Evolutionary conservation across 2,329 filamentous ascomycete species (phyloP), one percentile per base, ranked within the genome.

Genomic region (Epichloe baconii): DNA sequence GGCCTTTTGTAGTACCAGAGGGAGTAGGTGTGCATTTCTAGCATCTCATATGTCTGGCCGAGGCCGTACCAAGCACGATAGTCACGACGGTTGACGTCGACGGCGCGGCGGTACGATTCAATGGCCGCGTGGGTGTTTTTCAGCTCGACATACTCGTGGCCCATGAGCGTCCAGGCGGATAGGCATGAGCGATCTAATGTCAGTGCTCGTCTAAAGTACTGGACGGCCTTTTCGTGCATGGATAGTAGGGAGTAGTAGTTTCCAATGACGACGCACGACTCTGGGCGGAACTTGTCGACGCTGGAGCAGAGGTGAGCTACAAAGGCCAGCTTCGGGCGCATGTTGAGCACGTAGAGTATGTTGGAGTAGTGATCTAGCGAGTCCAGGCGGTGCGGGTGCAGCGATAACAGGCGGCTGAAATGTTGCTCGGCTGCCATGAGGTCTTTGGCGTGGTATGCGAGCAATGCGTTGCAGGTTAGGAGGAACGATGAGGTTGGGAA

Each of bases 51-150:
- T 1, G 93, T 94, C 65, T 97, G 91, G 1, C 93, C 93, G 0
- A 98, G 75, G 36, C 93, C 93, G 64, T 98, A 97, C 93, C 93
- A 98, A 4, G 93, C 93, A 52, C 93, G 85, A 66, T 97, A 97
- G 66, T 98, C 93, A 59, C 93, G 88, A 36, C 91, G 82, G 62
- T 98, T 97, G 58, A 93, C 88, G 61, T 98, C 93, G 1, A 98
- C 91, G 1, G 93, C 93, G 42, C 93, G 84, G 2, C 93, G 82
- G 63, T 98, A 98, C 1, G 88, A 95, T 66, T 98, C 93, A 55
- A 98, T 97, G 8, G 93, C 93, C 0, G 93, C 91, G 61, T 98
- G 93, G 0, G 91, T 97, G 64, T 98, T 98, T 64, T 97, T 98
- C 68, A 98, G 82, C 67, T 98, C 93, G 50, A 97, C 89, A 60